These are phyloP conservation scores for Lasiodiplodia gonubiensis DNA, from an alignment of 2,329 filamentous ascomycete species.

Conservation along the genomic window DNA sequence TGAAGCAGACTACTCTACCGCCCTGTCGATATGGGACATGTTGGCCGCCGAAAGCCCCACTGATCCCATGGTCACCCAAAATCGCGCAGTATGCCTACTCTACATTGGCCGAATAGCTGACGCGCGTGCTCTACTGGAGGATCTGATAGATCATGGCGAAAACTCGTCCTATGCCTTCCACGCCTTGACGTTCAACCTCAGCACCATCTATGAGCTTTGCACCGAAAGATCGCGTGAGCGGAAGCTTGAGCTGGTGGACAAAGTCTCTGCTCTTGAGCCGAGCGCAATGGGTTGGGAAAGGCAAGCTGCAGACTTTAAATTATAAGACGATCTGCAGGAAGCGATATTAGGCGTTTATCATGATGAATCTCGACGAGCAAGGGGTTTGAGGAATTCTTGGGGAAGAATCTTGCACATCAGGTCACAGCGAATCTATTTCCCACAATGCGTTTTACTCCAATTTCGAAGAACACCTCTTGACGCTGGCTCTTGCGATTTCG, in stretches of 20 bases:
- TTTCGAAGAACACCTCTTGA: not conserved
- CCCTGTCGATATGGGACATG: slow-evolving; percentile 65
- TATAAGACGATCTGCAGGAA: slow-evolving; percentile 51
- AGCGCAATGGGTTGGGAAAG: slow-evolving; percentile 69
- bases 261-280: slow-evolving; percentile 65
- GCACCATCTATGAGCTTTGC: slow-evolving; percentile 89
- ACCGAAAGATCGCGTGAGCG: slow-evolving; percentile 74
- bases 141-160: slow-evolving; percentile 63
- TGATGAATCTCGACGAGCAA: not conserved
- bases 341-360: not conserved
- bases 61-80: slow-evolving; percentile 78
- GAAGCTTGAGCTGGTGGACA: slow-evolving; percentile 75
- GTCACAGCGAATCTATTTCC: not conserved
- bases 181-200: slow-evolving; percentile 84
- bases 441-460: not conserved
- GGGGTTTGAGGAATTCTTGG: not conserved
- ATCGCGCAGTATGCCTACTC: slow-evolving; percentile 81
- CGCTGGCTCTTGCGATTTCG: not conserved
- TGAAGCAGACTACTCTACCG: slow-evolving; percentile 72
- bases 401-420: not conserved
- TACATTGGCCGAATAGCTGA: slow-evolving; percentile 74
- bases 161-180: slow-evolving; percentile 65
- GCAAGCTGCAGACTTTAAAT: slow-evolving; percentile 75
- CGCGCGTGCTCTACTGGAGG: slow-evolving; percentile 71
- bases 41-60: slow-evolving; percentile 55